Evolutionary conservation across 2,329 filamentous ascomycete species (phyloP).

Genomic region (Orbilia oligospora): DNA sequence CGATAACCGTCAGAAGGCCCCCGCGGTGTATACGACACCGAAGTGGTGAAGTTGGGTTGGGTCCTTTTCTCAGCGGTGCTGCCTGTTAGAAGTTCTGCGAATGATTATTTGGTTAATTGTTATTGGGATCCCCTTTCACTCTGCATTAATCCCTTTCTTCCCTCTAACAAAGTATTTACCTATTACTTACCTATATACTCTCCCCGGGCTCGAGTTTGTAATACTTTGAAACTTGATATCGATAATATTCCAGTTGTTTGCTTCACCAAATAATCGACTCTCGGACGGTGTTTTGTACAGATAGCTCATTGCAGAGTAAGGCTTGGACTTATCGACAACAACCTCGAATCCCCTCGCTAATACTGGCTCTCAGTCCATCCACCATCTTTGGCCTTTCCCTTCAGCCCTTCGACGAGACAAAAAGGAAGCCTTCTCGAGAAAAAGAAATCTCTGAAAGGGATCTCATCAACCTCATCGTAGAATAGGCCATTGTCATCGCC

Average conservation of each 20-base stretch:
- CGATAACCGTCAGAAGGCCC: constrained; percentile 22
- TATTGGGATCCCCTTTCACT: constrained; percentile 21
- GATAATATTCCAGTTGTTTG: background rate
- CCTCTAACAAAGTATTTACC: no score
- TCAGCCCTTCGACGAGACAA: background rate
- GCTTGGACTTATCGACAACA: background rate
- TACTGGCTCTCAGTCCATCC: constrained; percentile 10
- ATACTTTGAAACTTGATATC: background rate
- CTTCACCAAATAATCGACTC: background rate
- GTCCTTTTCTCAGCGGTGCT: constrained; percentile 31
- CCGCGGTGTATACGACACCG: constrained; percentile 18
- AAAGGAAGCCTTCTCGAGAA: background rate
- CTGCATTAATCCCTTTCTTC: background rate
- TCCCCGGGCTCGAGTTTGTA: background rate
- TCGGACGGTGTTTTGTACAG: background rate
- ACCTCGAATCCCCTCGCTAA: constrained; percentile 46
- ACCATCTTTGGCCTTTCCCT: constrained; percentile 5
- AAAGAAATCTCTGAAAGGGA: background rate
- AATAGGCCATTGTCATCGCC: background rate
- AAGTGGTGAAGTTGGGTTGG: constrained; percentile 8
- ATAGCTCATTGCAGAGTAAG: background rate
- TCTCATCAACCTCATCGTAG: background rate
- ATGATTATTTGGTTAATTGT: constrained; percentile 15
- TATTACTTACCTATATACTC: background rate
- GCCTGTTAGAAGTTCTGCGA: constrained; percentile 19